Conservation (phyloP, 805 yeast genomes). For the Wickerhamiella dianesei region DNA sequence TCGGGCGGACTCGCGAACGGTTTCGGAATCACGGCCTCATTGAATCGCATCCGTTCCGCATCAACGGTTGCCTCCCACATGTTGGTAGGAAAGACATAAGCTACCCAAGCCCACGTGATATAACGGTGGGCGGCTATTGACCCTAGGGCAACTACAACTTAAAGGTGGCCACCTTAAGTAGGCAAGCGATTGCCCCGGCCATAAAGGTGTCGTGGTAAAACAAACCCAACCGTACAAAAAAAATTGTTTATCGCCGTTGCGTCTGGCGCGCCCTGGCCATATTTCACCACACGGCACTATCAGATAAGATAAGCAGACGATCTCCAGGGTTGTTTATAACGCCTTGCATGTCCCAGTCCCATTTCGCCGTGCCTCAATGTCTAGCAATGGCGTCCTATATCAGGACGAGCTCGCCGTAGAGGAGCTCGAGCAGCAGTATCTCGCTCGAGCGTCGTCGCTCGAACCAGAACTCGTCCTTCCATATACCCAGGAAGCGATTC, state of each 20-base stretch:
- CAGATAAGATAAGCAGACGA: neutral
- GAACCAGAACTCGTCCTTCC: conserved; percentile 1
- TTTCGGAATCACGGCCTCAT: neutral
- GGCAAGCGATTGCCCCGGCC: too few relatives aligned
- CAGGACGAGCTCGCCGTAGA: conserved; percentile 10
- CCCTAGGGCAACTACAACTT: too few relatives aligned
- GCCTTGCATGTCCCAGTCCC: neutral
- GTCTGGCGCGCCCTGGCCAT: too few relatives aligned
- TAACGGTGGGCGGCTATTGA: too few relatives aligned
- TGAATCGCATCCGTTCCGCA: neutral
- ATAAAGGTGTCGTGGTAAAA: too few relatives aligned
- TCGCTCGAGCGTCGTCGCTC: neutral
- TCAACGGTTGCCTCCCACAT: conserved; percentile 1
- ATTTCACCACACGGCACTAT: neutral
- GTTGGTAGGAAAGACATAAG: too few relatives aligned
- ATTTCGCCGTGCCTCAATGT: too few relatives aligned
- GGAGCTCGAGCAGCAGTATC: conserved; percentile 4
- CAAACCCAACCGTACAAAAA: too few relatives aligned
- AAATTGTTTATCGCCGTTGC: too few relatives aligned
- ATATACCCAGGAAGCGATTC: conserved; percentile 1
- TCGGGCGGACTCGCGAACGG: neutral
- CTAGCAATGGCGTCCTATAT: neutral
- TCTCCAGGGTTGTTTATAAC: neutral
- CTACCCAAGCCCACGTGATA: too few relatives aligned
- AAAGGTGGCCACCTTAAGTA: too few relatives aligned